Conservation (phyloP, 148 eudicot species). For the Rhododendron ferrugineum region DNA sequence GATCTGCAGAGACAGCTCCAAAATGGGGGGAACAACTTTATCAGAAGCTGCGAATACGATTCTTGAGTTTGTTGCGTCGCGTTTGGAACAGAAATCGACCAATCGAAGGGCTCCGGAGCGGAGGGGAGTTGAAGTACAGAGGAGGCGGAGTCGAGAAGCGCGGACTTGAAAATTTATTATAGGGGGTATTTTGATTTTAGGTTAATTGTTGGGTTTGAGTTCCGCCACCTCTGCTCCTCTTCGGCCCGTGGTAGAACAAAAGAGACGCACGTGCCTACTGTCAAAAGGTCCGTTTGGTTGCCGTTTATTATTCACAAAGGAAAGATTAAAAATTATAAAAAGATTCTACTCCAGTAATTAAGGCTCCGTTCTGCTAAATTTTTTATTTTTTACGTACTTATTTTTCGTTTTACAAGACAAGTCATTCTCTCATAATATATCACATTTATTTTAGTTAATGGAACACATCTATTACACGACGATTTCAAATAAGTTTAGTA, state of each 20-base stretch:
- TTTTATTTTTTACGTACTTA: too few species aligned
- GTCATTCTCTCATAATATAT: too few species aligned
- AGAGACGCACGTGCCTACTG: background rate
- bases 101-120: background rate
- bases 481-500: too few species aligned
- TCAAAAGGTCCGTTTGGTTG: background rate
- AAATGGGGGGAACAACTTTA: background rate
- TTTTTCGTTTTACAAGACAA: too few species aligned
- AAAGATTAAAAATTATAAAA: too few species aligned
- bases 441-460: too few species aligned
- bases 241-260: background rate
- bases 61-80: background rate
- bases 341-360: too few species aligned
- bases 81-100: background rate
- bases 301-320: too few species aligned
- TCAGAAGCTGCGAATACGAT: background rate
- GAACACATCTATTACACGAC: too few species aligned
- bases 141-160: background rate
- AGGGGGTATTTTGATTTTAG: background rate
- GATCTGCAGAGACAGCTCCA: background rate
- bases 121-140: background rate
- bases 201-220: slow-evolving; percentile 14
- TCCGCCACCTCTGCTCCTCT: slow-evolving; percentile 7
- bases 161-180: slow-evolving; percentile 26
- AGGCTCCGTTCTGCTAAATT: too few species aligned